A percentile compares a stretch with the other conserved stretches of the same genome.
Conservation (phyloP, 2,329 filamentous ascomycete genomes). For the Alternaria triticina region DNA sequence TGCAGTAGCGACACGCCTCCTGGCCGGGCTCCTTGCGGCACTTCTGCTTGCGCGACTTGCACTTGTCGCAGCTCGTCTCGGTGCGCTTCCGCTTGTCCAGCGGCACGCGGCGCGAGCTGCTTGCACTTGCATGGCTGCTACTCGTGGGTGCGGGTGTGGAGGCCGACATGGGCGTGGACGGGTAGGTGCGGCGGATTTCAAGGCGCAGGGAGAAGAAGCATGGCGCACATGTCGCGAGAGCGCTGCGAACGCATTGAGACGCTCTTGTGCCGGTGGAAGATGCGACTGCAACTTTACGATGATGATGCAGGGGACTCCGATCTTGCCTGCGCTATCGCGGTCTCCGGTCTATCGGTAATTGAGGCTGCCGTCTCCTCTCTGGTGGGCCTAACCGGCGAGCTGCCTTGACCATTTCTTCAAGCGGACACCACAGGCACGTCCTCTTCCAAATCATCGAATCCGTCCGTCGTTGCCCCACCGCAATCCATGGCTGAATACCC, state of each 20-base stretch:
- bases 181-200: conserved; percentile 13
- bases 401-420: background rate
- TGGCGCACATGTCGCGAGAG: conserved; percentile 7
- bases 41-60: conserved; percentile 57
- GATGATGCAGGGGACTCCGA: conserved; percentile 3
- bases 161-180: conserved; percentile 10
- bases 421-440: background rate
- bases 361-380: conserved; percentile 9
- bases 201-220: conserved; percentile 13
- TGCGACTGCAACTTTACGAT: conserved; percentile 8
- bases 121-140: conserved; percentile 3
- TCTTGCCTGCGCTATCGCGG: background rate
- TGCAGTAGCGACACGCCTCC: conserved; percentile 52
- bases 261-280: conserved; percentile 5
- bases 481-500: background rate
- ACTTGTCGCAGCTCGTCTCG: conserved; percentile 56
- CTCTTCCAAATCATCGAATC: background rate
- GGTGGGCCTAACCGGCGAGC: conserved; percentile 4
- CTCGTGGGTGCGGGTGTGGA: conserved; percentile 13
- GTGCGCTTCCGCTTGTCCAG: conserved; percentile 54
- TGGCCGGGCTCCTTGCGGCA: conserved; percentile 50
- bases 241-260: conserved; percentile 5
- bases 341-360: conserved; percentile 9
- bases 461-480: background rate
- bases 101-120: conserved; percentile 48